A percentile compares a stretch with the other conserved stretches of the same genome.
Evolutionary conservation across 2,329 filamentous ascomycete species (phyloP).

Genomic region (Alternaria gansuensis): DNA sequence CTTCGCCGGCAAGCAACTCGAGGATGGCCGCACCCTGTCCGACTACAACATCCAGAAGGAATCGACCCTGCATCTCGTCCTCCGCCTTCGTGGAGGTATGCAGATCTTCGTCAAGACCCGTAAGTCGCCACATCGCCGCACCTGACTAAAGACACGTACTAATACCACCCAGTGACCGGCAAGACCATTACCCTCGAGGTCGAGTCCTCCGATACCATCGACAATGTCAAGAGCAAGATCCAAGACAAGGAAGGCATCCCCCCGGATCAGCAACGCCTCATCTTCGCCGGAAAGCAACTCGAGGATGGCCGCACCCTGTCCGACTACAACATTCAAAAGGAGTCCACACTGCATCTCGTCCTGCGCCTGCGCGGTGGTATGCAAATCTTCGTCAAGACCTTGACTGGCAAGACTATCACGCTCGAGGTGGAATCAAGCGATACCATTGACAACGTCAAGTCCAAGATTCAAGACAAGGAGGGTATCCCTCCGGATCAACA

Average conservation of each 20-base stretch:
- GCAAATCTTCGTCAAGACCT: slow-evolving; percentile 71
- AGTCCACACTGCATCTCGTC: slow-evolving; percentile 76
- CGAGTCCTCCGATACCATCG: slow-evolving; percentile 53
- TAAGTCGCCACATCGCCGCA: slow-evolving; percentile 38
- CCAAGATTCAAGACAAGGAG: slow-evolving; percentile 98
- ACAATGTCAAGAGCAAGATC: slow-evolving; percentile 57
- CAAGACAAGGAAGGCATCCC: slow-evolving; percentile 69
- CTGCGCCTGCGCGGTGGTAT: slow-evolving; percentile 74
- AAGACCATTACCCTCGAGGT: slow-evolving; percentile 62
- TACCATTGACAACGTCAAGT: slow-evolving; percentile 96
- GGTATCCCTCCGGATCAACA: slow-evolving; percentile 96
- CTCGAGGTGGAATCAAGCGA: slow-evolving; percentile 76
- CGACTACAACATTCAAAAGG: slow-evolving; percentile 67
- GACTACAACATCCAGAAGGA: slow-evolving; percentile 96
- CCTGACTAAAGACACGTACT: slow-evolving; percentile 44
- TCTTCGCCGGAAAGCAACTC: slow-evolving; percentile 67
- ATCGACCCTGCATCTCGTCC: slow-evolving; percentile 77
- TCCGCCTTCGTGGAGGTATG: slow-evolving; percentile 73
- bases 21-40: slow-evolving; percentile 88
- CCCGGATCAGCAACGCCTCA: slow-evolving; percentile 66
- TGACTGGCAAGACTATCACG: slow-evolving; percentile 71
- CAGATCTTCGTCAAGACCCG: slow-evolving; percentile 71
- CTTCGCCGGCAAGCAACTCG: slow-evolving; percentile 96
- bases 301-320: slow-evolving; percentile 66
- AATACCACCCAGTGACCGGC: slow-evolving; percentile 61